Conservation (phyloP, 352 stramenopile species). For the Pythium scleroteichum region DNA sequence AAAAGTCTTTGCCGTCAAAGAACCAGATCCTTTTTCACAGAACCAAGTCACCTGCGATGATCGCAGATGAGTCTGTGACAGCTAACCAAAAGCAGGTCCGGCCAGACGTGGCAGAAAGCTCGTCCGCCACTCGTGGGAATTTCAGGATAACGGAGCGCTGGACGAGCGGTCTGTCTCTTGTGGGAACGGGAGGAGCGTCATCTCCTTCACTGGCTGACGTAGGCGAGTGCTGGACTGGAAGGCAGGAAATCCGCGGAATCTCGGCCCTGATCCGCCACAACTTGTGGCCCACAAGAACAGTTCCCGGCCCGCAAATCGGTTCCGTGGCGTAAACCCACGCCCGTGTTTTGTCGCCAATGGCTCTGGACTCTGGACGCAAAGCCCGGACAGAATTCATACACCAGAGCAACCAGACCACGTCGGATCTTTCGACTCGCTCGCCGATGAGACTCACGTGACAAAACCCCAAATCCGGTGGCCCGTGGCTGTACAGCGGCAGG, state of each 20-base stretch:
- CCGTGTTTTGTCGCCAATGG: not conserved
- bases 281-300: not conserved
- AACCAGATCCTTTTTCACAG: too few species aligned
- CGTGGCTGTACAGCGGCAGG: constrained; percentile 7
- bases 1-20: not conserved
- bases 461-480: not conserved
- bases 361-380: not conserved
- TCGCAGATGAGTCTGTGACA: too few species aligned
- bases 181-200: not conserved
- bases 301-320: too few species aligned
- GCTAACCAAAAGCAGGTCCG: too few species aligned
- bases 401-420: not conserved
- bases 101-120: too few species aligned
- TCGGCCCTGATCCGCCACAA: too few species aligned
- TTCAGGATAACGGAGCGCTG: not conserved
- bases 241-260: not conserved
- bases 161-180: not conserved
- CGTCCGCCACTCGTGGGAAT: too few species aligned
- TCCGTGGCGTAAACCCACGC: not conserved
- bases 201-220: not conserved
- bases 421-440: not conserved
- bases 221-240: not conserved
- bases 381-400: not conserved
- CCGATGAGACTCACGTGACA: not conserved
- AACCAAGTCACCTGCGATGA: too few species aligned